Conservation (phyloP, 192 early-diverging fungal genomes). For the Chytriomyces sp. region DNA sequence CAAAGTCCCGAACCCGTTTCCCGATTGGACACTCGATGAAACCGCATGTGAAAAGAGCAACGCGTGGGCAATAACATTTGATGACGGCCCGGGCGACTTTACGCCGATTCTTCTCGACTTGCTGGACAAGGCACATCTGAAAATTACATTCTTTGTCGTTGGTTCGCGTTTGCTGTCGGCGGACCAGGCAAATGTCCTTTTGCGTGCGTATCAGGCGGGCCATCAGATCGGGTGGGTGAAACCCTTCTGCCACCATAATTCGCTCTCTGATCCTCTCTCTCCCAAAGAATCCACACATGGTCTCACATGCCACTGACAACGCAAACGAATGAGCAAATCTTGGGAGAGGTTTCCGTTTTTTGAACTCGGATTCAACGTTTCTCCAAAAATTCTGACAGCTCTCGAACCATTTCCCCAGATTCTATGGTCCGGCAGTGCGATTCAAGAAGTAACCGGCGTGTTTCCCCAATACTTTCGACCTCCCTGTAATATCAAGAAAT, state of each 20-base stretch:
- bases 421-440: constrained; percentile 52
- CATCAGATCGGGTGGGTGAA: constrained; percentile 60
- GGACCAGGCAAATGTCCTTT: constrained; percentile 39
- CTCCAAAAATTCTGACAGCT: background rate
- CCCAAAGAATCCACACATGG: constrained; percentile 62
- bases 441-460: constrained; percentile 57
- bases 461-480: constrained; percentile 65
- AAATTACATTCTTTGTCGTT: constrained; percentile 76
- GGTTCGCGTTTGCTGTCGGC: constrained; percentile 55
- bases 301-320: constrained; percentile 60
- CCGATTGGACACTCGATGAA: constrained; percentile 23
- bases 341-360: constrained; percentile 56
- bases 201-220: constrained; percentile 56
- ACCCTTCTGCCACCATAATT: background rate
- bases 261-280: background rate
- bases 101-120: constrained; percentile 60
- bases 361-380: background rate
- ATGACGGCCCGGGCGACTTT: constrained; percentile 56
- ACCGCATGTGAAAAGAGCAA: constrained; percentile 7
- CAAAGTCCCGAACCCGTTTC: background rate
- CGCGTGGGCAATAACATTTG: constrained; percentile 30
- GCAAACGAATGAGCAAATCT: constrained; percentile 64
- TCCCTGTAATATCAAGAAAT: constrained; percentile 42
- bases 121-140: constrained; percentile 55
- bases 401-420: constrained; percentile 18